Evolutionary conservation across 139 green algal genomes (phyloP).

Genomic region (Tetradesmus lagerheimii): DNA sequence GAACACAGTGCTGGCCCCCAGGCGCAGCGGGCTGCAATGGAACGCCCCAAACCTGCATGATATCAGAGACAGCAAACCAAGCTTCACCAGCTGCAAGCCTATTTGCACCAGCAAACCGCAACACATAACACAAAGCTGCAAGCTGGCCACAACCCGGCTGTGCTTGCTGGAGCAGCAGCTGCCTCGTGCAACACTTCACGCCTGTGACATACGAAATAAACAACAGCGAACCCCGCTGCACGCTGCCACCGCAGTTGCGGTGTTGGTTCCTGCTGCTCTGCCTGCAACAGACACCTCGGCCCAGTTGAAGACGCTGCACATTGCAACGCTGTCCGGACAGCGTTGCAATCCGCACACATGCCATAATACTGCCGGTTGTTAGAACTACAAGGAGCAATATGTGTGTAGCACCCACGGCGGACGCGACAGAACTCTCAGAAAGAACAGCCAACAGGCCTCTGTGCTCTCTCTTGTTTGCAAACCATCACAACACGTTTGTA

Average conservation of each 20-base stretch:
- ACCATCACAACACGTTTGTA: too few relatives aligned
- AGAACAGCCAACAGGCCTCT: not conserved
- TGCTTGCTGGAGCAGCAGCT: not conserved
- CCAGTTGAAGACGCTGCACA: too few relatives aligned
- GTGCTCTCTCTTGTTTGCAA: too few relatives aligned
- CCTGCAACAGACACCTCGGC: too few relatives aligned
- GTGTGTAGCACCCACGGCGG: not conserved
- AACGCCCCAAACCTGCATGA: not conserved
- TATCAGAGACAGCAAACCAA: not conserved
- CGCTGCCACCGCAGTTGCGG: too few relatives aligned
- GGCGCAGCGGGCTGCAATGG: not conserved
- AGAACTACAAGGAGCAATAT: not conserved
- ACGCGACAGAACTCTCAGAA: too few relatives aligned
- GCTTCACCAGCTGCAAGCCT: not conserved
- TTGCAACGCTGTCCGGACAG: too few relatives aligned
- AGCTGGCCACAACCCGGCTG: not conserved
- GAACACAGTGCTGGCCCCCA: not conserved
- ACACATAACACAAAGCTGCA: not conserved
- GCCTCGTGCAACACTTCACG: not conserved
- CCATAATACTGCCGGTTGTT: too few relatives aligned
- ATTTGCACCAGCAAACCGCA: not conserved
- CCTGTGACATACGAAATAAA: too few relatives aligned
- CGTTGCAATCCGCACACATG: too few relatives aligned
- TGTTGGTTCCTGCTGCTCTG: too few relatives aligned
- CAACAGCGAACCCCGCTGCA: too few relatives aligned